Conservation (phyloP, 352 stramenopile species). For the Pythium plurisporium region DNA sequence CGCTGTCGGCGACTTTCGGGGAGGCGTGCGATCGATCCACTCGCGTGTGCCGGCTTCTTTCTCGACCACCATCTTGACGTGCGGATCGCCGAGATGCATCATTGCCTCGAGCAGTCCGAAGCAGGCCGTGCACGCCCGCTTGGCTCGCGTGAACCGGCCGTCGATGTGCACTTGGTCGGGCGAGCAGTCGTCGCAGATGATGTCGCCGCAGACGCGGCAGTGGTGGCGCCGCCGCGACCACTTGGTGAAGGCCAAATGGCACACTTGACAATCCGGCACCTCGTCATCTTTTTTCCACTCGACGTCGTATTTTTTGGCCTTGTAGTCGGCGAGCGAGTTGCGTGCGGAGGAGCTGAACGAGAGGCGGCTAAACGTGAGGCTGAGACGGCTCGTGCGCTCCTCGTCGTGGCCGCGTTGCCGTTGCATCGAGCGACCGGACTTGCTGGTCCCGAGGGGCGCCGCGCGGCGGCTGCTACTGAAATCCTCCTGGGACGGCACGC, state of each 20-base stretch:
- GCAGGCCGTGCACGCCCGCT: slow-evolving; percentile 58
- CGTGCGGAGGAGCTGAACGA: slow-evolving; percentile 19
- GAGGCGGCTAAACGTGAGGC: slow-evolving; percentile 20
- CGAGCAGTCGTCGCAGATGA: slow-evolving; percentile 74
- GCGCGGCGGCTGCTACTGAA: background rate
- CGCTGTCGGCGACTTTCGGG: background rate
- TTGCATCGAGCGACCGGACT: background rate
- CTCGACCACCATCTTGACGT: slow-evolving; percentile 32
- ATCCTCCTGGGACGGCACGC: background rate
- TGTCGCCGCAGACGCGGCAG: slow-evolving; percentile 71
- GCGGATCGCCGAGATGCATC: slow-evolving; percentile 38
- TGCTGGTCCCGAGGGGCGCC: background rate
- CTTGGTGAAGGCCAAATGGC: slow-evolving; percentile 67
- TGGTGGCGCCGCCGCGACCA: slow-evolving; percentile 71
- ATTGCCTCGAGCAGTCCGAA: slow-evolving; percentile 56
- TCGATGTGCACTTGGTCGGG: slow-evolving; percentile 52
- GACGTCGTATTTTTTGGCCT: slow-evolving; percentile 64
- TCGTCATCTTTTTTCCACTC: slow-evolving; percentile 60
- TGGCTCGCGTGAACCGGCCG: slow-evolving; percentile 44
- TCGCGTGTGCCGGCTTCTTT: slow-evolving; percentile 20
- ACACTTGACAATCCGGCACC: slow-evolving; percentile 58
- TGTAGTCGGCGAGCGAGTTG: slow-evolving; percentile 21
- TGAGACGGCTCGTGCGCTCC: slow-evolving; percentile 7
- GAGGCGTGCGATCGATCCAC: slow-evolving; percentile 16
- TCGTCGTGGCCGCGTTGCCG: background rate